Percentiles rank a stretch among this genome's conserved stretches.
Conservation (phyloP, 805 yeast species). For the Saturnispora sanitii region DNA sequence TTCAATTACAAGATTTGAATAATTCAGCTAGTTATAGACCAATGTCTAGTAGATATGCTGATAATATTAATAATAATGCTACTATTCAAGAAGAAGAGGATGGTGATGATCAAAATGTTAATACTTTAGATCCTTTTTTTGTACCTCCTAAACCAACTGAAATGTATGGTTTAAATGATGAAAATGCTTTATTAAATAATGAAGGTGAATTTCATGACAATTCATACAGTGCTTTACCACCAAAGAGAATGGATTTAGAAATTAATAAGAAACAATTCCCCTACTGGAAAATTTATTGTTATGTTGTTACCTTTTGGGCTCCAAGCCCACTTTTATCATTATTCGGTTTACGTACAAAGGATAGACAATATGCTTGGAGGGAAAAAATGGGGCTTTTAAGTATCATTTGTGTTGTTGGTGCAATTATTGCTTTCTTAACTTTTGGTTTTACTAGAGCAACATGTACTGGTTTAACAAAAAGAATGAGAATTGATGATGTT, state of each 20-base stretch:
- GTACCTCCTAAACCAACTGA: conserved; percentile 6
- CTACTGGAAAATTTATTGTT: conserved; percentile 79
- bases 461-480: conserved; percentile 39
- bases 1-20: conserved; percentile 4
- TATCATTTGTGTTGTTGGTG: conserved; percentile 63
- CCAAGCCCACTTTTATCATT: conserved; percentile 62
- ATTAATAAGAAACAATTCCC: conserved; percentile 20
- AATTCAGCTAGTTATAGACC: neutral
- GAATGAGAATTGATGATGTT: conserved; percentile 55
- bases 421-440: conserved; percentile 74
- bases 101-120: neutral
- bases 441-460: conserved; percentile 85
- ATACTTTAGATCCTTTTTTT: conserved; percentile 5
- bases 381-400: conserved; percentile 84
- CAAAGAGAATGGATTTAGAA: conserved; percentile 18
- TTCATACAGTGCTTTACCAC: conserved; percentile 16
- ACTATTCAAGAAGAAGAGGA: too few species aligned
- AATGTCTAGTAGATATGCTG: neutral
- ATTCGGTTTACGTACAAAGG: conserved; percentile 70
- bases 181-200: conserved; percentile 23
- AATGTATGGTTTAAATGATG: conserved; percentile 49
- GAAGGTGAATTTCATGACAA: conserved; percentile 18
- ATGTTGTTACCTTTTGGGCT: conserved; percentile 81
- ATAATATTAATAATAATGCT: too few species aligned
- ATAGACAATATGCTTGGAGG: conserved; percentile 93